Evolutionary conservation across 345 rosid species (phyloP).

Genomic region (Gynandropsis gynandra): DNA sequence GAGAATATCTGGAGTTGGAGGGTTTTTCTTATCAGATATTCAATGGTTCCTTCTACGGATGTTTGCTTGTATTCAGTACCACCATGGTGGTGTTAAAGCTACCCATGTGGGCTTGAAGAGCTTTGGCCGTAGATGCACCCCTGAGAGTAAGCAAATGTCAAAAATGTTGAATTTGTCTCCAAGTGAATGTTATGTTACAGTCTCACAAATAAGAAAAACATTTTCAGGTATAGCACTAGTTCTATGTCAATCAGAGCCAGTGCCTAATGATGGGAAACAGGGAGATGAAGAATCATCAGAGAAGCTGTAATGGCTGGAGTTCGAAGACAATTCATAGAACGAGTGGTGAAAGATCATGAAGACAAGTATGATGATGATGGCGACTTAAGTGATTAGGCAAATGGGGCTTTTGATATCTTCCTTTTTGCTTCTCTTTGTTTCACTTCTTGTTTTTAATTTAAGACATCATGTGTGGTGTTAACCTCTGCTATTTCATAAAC

Average conservation of each 20-base stretch:
- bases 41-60: too few relatives aligned
- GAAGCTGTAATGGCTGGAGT: slow-evolving; percentile 78
- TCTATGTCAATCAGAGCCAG: slow-evolving; percentile 91
- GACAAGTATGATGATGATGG: slow-evolving; percentile 52
- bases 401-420: too few relatives aligned
- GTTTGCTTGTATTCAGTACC: too few relatives aligned
- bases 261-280: slow-evolving; percentile 76
- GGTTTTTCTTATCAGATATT: too few relatives aligned
- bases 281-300: slow-evolving; percentile 66
- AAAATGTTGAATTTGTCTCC: too few relatives aligned
- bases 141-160: slow-evolving; percentile 86
- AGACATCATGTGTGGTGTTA: too few relatives aligned
- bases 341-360: slow-evolving; percentile 79
- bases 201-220: too few relatives aligned
- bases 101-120: slow-evolving; percentile 72
- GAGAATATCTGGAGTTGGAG: too few relatives aligned
- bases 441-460: too few relatives aligned
- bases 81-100: slow-evolving; percentile 80
- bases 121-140: slow-evolving; percentile 87
- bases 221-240: slow-evolving; percentile 82
- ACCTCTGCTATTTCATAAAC: too few relatives aligned
- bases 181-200: slow-evolving; percentile 10
- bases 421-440: too few relatives aligned
- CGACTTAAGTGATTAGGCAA: too few relatives aligned
- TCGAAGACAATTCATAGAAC: slow-evolving; percentile 68